Conservation (phyloP, 306 rosid genomes). For the Sicyos edulis region DNA sequence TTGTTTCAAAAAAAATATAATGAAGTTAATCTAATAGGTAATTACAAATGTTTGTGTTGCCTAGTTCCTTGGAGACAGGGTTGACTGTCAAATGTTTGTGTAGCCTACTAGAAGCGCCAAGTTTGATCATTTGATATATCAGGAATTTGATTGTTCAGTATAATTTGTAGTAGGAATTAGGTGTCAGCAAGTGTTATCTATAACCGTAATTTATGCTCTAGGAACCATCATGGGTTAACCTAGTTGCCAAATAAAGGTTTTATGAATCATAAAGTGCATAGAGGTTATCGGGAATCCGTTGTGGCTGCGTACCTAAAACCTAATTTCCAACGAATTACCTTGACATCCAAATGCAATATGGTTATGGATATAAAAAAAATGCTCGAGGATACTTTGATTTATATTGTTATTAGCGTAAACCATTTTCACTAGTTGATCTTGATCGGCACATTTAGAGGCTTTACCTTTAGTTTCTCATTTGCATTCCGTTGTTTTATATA, state of each 20-base stretch:
- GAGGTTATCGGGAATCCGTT: too few relatives aligned
- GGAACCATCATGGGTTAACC: too few relatives aligned
- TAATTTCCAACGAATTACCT: too few relatives aligned
- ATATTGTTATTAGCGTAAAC: not conserved
- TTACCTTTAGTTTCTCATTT: constrained; percentile 15
- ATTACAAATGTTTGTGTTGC: too few relatives aligned
- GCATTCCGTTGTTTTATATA: constrained; percentile 26
- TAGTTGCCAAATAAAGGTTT: too few relatives aligned
- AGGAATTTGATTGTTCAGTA: not conserved
- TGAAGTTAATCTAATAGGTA: too few relatives aligned
- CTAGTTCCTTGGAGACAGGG: not conserved
- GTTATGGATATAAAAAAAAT: too few relatives aligned
- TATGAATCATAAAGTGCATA: too few relatives aligned
- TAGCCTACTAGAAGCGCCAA: not conserved
- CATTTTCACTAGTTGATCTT: constrained; percentile 8
- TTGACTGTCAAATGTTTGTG: constrained; percentile 5
- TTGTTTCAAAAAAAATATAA: too few relatives aligned
- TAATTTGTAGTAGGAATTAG: not conserved
- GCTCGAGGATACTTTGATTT: not conserved
- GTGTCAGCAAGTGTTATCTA: not conserved
- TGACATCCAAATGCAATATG: too few relatives aligned
- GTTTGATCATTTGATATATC: not conserved
- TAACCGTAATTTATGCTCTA: not conserved
- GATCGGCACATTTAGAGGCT: not conserved
- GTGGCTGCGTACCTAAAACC: too few relatives aligned